A percentile compares a stretch with the other conserved stretches of the same genome.
phyloP scores from a whole-genome alignment of 257 asterid species.

The Forsythia viridissima region DNA sequence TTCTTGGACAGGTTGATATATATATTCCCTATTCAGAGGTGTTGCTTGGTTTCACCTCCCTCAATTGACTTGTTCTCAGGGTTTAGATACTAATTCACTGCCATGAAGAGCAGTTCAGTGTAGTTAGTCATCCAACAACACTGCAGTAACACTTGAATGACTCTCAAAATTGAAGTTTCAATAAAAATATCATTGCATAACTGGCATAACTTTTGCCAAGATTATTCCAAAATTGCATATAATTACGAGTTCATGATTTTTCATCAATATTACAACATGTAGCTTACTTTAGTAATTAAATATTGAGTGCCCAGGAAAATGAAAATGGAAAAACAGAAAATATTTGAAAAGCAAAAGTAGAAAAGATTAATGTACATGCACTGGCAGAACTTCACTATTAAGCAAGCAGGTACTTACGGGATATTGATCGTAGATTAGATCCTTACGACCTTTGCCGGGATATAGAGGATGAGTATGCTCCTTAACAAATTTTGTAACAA shows the following conservation, averaged over 20 bases:
- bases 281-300: neutral
- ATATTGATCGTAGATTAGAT: conserved; percentile 79
- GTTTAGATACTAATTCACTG: neutral
- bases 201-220: neutral
- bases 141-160: neutral
- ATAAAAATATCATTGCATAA: neutral
- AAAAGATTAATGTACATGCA: neutral
- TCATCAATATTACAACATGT: neutral
- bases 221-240: neutral
- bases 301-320: neutral
- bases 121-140: neutral
- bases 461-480: conserved; percentile 88
- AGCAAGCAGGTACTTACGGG: conserved; percentile 48
- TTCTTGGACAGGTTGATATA: neutral
- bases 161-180: neutral
- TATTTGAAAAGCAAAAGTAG: neutral
- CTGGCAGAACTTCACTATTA: neutral
- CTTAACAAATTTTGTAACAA: conserved; percentile 78
- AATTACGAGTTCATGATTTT: neutral
- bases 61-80: neutral
- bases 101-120: neutral
- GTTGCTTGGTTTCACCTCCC: neutral
- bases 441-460: conserved; percentile 93
- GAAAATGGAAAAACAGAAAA: neutral
- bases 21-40: neutral